Evolutionary conservation across 208 protist species (phyloP).

Genomic region (Trypanosoma melophagium): DNA sequence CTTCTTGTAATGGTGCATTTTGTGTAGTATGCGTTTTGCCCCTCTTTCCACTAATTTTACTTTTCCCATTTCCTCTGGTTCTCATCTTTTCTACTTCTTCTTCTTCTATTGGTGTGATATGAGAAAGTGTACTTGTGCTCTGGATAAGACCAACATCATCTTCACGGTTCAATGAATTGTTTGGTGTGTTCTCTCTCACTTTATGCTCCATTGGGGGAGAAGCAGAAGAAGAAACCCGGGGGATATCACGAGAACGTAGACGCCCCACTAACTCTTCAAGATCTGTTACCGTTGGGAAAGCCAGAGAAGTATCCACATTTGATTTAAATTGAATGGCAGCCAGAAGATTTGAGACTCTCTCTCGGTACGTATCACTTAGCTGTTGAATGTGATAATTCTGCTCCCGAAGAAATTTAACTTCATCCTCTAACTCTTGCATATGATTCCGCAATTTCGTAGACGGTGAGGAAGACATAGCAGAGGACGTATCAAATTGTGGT

Average conservation of each 20-base stretch:
- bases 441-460: slow-evolving; percentile 5
- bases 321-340: slow-evolving; percentile 6
- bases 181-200: not conserved
- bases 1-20: not conserved
- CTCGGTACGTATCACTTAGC: slow-evolving; percentile 19
- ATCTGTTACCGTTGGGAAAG: slow-evolving; percentile 13
- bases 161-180: slow-evolving; percentile 3
- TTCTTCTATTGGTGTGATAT: slow-evolving; percentile 1
- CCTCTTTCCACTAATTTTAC: not conserved
- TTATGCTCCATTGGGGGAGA: too few relatives aligned
- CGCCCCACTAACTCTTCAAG: slow-evolving; percentile 5
- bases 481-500: too few relatives aligned
- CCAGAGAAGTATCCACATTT: not conserved
- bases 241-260: slow-evolving; percentile 13
- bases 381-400: slow-evolving; percentile 22
- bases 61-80: not conserved
- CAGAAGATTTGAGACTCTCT: slow-evolving; percentile 15
- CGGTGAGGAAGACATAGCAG: not conserved
- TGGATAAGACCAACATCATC: slow-evolving; percentile 24
- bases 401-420: slow-evolving; percentile 13
- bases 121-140: slow-evolving; percentile 18
- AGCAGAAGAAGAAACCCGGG: not conserved
- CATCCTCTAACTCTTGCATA: slow-evolving; percentile 15
- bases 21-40: not conserved
- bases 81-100: not conserved